phyloP scores from a whole-genome alignment of 257 asterid genomes.

The Phtheirospermum japonicum region DNA sequence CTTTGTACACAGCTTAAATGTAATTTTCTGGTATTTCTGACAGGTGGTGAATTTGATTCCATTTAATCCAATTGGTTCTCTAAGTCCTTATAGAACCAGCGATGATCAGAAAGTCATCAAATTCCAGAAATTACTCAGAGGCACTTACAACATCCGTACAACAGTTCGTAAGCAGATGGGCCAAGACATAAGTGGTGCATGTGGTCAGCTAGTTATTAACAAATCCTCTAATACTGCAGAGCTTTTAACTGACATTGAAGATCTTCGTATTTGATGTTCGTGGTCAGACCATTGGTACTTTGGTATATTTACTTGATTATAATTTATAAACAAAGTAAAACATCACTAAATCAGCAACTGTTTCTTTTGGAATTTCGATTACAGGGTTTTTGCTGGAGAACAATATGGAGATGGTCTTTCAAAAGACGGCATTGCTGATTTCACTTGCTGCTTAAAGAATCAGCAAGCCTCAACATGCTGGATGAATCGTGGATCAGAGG shows the following conservation, averaged over 20 bases:
- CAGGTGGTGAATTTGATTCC: conserved; percentile 98
- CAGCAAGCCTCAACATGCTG: neutral
- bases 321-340: neutral
- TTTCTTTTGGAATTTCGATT: neutral
- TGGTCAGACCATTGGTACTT: conserved; percentile 17
- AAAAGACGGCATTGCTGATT: neutral
- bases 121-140: conserved; percentile 83
- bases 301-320: neutral
- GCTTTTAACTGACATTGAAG: conserved; percentile 81
- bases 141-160: conserved; percentile 72
- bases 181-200: conserved; percentile 97
- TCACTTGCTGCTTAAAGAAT: neutral
- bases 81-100: conserved; percentile 63
- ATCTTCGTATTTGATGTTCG: conserved; percentile 50
- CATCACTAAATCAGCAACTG: conserved; percentile 8
- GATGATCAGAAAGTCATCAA: conserved; percentile 51
- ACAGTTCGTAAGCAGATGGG: conserved; percentile 97
- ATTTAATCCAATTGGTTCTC: conserved; percentile 86
- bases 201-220: conserved; percentile 89
- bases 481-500: neutral
- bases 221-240: conserved; percentile 33
- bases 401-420: neutral
- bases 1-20: conserved; percentile 16
- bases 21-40: conserved; percentile 14
- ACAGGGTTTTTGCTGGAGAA: neutral